Evolutionary conservation across 176 grass and related monocot species (phyloP).

Genomic region (Oryza rufipogon): DNA sequence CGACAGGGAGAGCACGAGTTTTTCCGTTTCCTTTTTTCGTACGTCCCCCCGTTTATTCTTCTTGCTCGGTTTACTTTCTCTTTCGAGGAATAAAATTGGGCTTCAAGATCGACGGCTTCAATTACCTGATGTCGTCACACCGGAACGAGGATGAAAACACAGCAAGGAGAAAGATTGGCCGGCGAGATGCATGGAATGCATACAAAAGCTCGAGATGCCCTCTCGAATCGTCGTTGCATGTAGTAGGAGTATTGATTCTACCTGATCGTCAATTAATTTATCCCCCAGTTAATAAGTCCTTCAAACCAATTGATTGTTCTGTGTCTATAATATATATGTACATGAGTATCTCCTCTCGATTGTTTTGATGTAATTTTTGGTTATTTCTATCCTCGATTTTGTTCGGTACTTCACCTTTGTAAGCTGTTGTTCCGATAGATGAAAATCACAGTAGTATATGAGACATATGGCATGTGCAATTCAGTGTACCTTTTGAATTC

Average conservation of each 20-base stretch:
- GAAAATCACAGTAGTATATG: slow-evolving; percentile 5
- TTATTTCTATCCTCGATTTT: neutral
- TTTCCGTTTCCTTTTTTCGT: slow-evolving; percentile 23
- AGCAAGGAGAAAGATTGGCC: slow-evolving; percentile 38
- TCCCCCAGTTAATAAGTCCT: slow-evolving; percentile 44
- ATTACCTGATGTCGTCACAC: neutral
- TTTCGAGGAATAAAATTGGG: slow-evolving; percentile 42
- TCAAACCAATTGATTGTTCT: slow-evolving; percentile 33
- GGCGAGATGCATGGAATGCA: slow-evolving; percentile 5
- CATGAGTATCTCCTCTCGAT: slow-evolving; percentile 44
- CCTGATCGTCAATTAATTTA: slow-evolving; percentile 26
- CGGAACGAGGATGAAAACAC: slow-evolving; percentile 20
- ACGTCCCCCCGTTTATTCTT: slow-evolving; percentile 20
- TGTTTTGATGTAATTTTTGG: slow-evolving; percentile 29
- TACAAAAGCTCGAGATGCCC: slow-evolving; percentile 36
- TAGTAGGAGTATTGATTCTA: slow-evolving; percentile 45
- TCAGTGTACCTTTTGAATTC: neutral
- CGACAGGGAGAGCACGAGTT: slow-evolving; percentile 4
- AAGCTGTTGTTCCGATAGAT: slow-evolving; percentile 30
- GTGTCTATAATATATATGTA: slow-evolving; percentile 43
- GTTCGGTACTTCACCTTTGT: slow-evolving; percentile 9
- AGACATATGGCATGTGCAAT: neutral
- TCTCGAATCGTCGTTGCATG: slow-evolving; percentile 41
- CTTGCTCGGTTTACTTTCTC: slow-evolving; percentile 32
- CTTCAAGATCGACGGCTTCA: slow-evolving; percentile 26